Evolutionary conservation across 2,329 filamentous ascomycete genomes (phyloP).

Genomic region (Emergomyces orientalis): DNA sequence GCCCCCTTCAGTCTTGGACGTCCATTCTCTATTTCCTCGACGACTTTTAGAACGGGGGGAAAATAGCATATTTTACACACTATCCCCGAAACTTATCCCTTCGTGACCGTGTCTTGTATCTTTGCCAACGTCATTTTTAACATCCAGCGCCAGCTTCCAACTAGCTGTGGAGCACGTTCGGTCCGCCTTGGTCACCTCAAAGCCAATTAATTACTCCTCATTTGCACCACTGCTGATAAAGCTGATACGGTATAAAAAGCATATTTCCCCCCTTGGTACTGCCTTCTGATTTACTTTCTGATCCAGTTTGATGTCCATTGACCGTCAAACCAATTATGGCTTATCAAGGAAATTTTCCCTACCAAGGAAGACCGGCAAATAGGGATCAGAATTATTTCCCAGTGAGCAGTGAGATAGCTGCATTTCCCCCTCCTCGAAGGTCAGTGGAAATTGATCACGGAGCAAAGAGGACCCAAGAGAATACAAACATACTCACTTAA

Average conservation of each 20-base stretch:
- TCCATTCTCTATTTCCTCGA: neutral
- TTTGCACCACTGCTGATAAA: neutral
- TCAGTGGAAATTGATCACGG: constrained; percentile 9
- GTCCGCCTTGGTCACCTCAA: neutral
- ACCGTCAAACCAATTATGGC: constrained; percentile 12
- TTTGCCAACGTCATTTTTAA: neutral
- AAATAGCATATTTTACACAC: neutral
- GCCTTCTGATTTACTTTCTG: neutral
- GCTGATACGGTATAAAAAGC: neutral
- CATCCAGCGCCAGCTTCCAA: neutral
- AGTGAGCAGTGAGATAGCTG: constrained; percentile 9
- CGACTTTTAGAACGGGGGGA: neutral
- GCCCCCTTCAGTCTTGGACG: neutral
- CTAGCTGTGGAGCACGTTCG: neutral
- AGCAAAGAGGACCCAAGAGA: neutral
- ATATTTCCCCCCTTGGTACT: neutral
- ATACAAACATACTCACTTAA: constrained; percentile 10
- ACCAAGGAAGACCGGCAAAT: constrained; percentile 9
- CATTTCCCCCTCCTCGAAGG: constrained; percentile 17
- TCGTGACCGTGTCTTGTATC: neutral
- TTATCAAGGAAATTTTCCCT: constrained; percentile 14
- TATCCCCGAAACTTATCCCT: neutral
- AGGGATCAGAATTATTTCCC: constrained; percentile 13
- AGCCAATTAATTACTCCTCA: constrained; percentile 1
- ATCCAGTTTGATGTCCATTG: constrained; percentile 6